Conservation (phyloP, 129 eudicot species). For the Rutidosis leptorrhynchoides region DNA sequence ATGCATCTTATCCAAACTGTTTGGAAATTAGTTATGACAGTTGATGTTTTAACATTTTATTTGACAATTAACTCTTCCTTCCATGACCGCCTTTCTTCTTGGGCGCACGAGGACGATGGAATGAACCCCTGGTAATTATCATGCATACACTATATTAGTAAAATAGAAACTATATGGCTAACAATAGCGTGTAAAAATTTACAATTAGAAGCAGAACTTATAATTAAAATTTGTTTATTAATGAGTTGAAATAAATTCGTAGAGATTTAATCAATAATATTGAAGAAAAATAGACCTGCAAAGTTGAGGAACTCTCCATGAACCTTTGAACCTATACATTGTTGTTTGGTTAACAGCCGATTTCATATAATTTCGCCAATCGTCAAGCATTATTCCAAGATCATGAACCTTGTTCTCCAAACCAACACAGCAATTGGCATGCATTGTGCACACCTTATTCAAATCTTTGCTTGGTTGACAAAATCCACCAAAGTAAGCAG, state of each 20-base stretch:
- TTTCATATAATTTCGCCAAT: conserved; percentile 51
- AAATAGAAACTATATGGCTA: background rate
- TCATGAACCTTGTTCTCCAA: conserved; percentile 65
- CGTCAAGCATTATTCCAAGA: conserved; percentile 50
- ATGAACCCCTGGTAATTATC: conserved; percentile 33
- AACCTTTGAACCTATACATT: background rate
- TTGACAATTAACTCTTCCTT: conserved; percentile 20
- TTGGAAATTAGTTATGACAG: background rate
- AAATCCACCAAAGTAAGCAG: conserved; percentile 71
- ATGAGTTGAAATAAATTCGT: background rate
- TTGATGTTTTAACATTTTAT: background rate
- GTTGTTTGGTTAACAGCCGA: conserved; percentile 13
- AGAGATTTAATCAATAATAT: background rate
- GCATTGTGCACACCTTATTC: conserved; percentile 77
- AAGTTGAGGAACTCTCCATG: conserved; percentile 49
- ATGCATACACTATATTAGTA: background rate
- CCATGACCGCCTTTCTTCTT: conserved; percentile 25
- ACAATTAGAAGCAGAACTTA: background rate
- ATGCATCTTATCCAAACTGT: conserved; percentile 13
- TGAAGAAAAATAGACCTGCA: conserved; percentile 34
- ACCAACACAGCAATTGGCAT: conserved; percentile 83
- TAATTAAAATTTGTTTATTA: background rate
- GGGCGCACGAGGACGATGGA: conserved; percentile 24
- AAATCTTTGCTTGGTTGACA: conserved; percentile 60
- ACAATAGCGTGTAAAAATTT: background rate